Evolutionary conservation across 495 filamentous ascomycete species (phyloP), one percentile per base, ranked within the genome.

Genomic region (Xylaria grammica): DNA sequence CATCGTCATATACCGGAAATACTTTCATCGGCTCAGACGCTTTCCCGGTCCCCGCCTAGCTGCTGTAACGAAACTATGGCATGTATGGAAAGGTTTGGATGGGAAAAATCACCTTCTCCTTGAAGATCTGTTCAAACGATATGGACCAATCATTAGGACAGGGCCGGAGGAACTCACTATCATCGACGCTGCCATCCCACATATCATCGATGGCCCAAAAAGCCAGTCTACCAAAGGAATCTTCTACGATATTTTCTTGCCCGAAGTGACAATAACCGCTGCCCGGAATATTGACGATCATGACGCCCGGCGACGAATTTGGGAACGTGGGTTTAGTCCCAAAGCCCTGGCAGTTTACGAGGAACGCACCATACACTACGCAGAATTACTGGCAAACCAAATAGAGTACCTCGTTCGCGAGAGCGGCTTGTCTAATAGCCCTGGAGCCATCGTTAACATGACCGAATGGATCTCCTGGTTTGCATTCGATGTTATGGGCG

Each of bases 21-120:
- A 74, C 63, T 79, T 84, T 56, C 80, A 84, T 69, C 75, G 72
- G 1, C 67, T 85, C 3, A 69, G 77, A 15, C 57, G 62, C 9
- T 84, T 84, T 60, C 79, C 79, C 1, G 84, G 83, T 0, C 80
- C 82, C 1, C 61, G 69, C 19, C n/a, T 65, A 2, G 78, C 81
- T 24, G 64, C 71, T 8, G 46, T 82, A 0, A 75, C 74, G 0
- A 79, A 79, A 29, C 64, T 83, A 4, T 80, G 73, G 65, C 71
- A 76, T 62, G 65, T 77, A 10, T 69, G 67, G 54, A 46, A 75
- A 51, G 53, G 65, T 4, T 60, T 69, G 4, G 55, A 61, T 1
- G 67, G 67, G 1, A 52, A 75, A 36, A 80, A 82, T 32, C 73
- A 76, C 63, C 49, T 69, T 4, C 61, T 78, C 20, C 38, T 81